phyloP scores from a whole-genome alignment of 805 yeast species.

The Phaffomyces thermotolerans region DNA sequence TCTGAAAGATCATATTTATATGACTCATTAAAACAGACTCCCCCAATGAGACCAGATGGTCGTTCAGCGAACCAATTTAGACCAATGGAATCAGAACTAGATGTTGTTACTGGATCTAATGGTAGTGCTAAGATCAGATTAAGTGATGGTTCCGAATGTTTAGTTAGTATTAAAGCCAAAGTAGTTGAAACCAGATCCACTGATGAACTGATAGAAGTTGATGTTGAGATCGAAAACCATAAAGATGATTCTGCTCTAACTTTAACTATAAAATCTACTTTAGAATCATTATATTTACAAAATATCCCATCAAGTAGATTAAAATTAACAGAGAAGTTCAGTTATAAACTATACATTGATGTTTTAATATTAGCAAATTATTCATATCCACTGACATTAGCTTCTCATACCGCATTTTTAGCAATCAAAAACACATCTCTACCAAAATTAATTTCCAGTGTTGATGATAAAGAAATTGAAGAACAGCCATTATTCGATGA shows the following conservation, averaged over 20 bases:
- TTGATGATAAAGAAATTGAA: conserved; percentile 56
- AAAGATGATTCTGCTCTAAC: conserved; percentile 74
- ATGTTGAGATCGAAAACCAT: conserved; percentile 72
- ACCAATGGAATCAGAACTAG: conserved; percentile 77
- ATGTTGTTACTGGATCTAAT: conserved; percentile 78
- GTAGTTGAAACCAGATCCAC: conserved; percentile 49
- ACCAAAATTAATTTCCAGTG: conserved; percentile 65
- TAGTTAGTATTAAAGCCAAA: conserved; percentile 82
- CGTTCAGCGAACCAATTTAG: conserved; percentile 68
- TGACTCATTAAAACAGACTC: conserved; percentile 54
- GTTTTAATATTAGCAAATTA: conserved; percentile 69
- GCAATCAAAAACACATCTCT: conserved; percentile 74
- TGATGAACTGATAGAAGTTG: conserved; percentile 56
- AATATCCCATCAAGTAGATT: conserved; percentile 48
- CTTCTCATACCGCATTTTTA: conserved; percentile 73
- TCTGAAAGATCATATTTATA: conserved; percentile 72
- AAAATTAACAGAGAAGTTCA: conserved; percentile 63
- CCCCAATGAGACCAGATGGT: conserved; percentile 82
- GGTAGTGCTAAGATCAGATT: conserved; percentile 87
- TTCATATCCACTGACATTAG: conserved; percentile 73
- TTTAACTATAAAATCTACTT: conserved; percentile 51
- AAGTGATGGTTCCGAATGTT: conserved; percentile 88
- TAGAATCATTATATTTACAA: conserved; percentile 46
- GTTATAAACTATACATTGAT: conserved; percentile 74
- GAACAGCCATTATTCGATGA: conserved; percentile 90